Conservation (phyloP, 169 alveolate species). For the Eimeria praecox region DNA sequence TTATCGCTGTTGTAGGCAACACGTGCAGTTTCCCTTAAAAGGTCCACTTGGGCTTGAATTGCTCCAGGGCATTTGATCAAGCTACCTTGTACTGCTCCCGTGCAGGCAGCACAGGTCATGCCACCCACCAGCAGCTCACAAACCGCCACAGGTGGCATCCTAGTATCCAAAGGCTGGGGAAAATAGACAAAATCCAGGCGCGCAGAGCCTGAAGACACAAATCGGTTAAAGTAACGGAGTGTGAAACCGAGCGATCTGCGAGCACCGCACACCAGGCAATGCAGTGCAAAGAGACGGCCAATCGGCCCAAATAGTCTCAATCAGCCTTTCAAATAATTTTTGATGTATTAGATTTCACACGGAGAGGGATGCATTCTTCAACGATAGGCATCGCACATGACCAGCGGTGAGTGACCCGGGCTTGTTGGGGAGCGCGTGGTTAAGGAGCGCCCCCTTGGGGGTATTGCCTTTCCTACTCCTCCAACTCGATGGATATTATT, state of each 20-base stretch:
- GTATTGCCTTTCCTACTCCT: neutral
- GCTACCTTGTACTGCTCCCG: constrained; percentile 62
- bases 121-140: constrained; percentile 68
- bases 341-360: neutral
- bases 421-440: neutral
- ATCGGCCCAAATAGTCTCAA: neutral
- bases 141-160: constrained; percentile 32
- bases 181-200: neutral
- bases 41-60: constrained; percentile 43
- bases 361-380: neutral
- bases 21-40: constrained; percentile 42
- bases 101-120: constrained; percentile 76
- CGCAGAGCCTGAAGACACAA: neutral
- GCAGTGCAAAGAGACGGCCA: neutral
- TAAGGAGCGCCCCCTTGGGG: constrained; percentile 12
- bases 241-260: neutral
- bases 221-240: neutral
- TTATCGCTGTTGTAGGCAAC: constrained; percentile 13
- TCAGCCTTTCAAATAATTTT: neutral
- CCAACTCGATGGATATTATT: neutral
- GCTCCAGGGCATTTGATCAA: constrained; percentile 28
- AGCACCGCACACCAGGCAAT: neutral
- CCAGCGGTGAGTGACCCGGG: constrained; percentile 45
- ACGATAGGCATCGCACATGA: constrained; percentile 11
- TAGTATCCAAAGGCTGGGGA: neutral